Conservation (phyloP, 164 flowering plant genomes). For the Liriodendron chinense region DNA sequence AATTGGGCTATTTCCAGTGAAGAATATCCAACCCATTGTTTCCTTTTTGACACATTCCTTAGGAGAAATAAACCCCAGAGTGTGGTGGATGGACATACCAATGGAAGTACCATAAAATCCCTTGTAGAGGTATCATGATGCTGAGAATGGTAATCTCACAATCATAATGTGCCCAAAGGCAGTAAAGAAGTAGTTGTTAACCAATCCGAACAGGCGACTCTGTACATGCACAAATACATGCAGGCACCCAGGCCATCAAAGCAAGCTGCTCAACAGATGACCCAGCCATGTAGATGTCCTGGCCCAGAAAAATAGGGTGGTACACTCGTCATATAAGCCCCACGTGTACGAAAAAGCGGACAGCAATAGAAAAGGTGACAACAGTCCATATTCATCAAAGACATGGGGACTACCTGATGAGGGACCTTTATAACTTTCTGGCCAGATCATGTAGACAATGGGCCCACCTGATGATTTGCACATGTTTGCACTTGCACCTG, state of each 20-base stretch:
- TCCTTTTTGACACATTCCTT: not conserved
- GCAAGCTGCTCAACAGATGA: not conserved
- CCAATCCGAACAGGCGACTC: not conserved
- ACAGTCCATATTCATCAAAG: not conserved
- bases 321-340: not conserved
- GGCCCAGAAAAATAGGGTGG: not conserved
- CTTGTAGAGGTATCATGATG: not conserved
- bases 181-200: not conserved
- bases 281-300: not conserved
- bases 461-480: not conserved
- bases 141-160: not conserved
- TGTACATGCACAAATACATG: not conserved
- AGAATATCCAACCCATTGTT: not conserved
- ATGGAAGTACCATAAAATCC: not conserved
- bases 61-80: not conserved
- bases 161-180: not conserved
- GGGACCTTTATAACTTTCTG: not conserved
- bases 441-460: not conserved
- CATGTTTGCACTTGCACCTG: not conserved
- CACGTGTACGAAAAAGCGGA: not conserved
- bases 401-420: not conserved
- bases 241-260: not conserved
- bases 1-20: not conserved
- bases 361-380: not conserved
- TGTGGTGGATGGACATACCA: not conserved